These are phyloP conservation scores for Whalleya microplaca DNA, from an alignment of 2,329 filamentous ascomycete species.

Conservation along the genomic window DNA sequence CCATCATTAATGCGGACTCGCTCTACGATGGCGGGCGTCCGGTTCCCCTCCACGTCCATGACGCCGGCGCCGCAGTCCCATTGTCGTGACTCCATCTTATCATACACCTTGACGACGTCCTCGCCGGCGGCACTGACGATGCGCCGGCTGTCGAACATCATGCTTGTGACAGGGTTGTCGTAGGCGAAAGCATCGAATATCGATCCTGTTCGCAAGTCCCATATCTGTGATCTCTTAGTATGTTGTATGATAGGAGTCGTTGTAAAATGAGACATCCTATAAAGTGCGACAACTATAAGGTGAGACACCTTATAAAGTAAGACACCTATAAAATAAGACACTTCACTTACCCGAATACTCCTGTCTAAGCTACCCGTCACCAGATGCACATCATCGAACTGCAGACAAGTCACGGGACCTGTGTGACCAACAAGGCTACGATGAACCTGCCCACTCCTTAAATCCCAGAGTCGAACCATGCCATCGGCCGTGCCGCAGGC, in stretches of 20 bases:
- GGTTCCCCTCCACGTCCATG: constrained; percentile 67
- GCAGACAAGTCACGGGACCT: constrained; percentile 88
- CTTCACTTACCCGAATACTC: constrained; percentile 90
- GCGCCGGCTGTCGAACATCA: constrained; percentile 93
- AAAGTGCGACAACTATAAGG: too few relatives aligned
- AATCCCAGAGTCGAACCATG: constrained; percentile 96
- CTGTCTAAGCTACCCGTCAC: constrained; percentile 92
- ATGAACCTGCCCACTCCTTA: constrained; percentile 95
- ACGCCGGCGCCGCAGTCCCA: constrained; percentile 95
- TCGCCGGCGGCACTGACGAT: constrained; percentile 92
- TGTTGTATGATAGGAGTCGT: background rate
- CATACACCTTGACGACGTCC: constrained; percentile 95
- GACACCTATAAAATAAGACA: too few relatives aligned
- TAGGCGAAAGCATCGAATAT: constrained; percentile 97
- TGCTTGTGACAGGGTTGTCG: constrained; percentile 86
- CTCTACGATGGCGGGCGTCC: constrained; percentile 73
- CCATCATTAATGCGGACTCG: constrained; percentile 90
- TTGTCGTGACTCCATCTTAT: constrained; percentile 92
- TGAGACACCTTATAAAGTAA: too few relatives aligned
- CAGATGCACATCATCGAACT: constrained; percentile 94
- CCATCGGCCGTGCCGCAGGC: constrained; percentile 97
- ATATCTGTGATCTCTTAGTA: constrained; percentile 67
- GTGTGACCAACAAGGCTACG: constrained; percentile 94
- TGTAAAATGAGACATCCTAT: background rate
- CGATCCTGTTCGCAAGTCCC: constrained; percentile 94